These are phyloP conservation scores for Sugiyamaella chiloensis DNA, from an alignment of 805 yeast genomes.

Conservation along the genomic window DNA sequence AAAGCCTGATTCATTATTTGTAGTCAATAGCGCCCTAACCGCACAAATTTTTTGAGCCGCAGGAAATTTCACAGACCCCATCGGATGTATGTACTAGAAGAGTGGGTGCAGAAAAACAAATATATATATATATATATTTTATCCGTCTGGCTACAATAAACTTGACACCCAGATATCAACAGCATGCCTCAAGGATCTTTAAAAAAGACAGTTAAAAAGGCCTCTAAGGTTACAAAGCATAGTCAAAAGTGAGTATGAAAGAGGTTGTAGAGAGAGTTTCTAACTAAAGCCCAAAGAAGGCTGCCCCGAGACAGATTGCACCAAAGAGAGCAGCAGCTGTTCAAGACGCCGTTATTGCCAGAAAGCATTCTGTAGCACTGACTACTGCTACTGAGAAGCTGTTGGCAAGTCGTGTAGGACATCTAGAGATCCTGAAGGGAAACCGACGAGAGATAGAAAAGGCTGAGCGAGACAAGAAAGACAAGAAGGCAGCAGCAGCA, in stretches of 20 bases:
- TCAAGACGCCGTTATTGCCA: conserved; percentile 53
- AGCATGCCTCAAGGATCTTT: conserved; percentile 39
- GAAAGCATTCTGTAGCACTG: conserved; percentile 53
- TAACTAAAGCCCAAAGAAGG: conserved; percentile 42
- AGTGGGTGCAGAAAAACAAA: no score
- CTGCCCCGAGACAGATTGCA: conserved; percentile 71
- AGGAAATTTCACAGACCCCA: not conserved
- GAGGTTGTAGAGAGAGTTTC: not conserved
- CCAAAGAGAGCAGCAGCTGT: conserved; percentile 58
- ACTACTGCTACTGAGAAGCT: conserved; percentile 73
- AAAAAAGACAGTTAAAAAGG: conserved; percentile 26
- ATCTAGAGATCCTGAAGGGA: conserved; percentile 86
- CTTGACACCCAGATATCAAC: no score
- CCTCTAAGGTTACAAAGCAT: conserved; percentile 18
- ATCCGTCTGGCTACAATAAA: no score
- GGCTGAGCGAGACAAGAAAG: conserved; percentile 44
- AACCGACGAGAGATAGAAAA: conserved; percentile 80
- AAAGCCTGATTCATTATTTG: not conserved
- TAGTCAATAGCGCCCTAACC: no score
- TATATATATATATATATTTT: no score
- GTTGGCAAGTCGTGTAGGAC: conserved; percentile 89
- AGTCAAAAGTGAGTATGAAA: conserved; percentile 12
- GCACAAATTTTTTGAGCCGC: conserved; percentile 6
- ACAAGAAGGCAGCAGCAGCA: conserved; percentile 11
- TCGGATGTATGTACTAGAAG: not conserved